Conservation (phyloP, 495 filamentous ascomycete genomes). For the Penicillium mononematosum region DNA sequence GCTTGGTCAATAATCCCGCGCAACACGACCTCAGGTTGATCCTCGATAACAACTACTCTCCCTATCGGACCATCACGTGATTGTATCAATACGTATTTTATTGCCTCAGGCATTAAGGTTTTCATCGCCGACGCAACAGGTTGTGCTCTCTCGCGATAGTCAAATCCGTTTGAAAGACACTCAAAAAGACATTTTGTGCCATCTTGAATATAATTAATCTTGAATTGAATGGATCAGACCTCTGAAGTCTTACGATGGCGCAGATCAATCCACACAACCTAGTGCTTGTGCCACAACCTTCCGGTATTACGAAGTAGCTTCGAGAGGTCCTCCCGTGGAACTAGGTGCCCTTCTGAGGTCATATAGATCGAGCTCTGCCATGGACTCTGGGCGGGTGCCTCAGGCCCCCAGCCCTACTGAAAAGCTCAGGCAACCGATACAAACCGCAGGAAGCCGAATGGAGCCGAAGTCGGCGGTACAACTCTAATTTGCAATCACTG, state of each 20-base stretch:
- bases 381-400: background rate
- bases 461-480: conserved; percentile 28
- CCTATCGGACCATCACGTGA: background rate
- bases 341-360: background rate
- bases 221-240: background rate
- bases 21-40: background rate
- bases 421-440: background rate
- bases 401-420: background rate
- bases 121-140: background rate
- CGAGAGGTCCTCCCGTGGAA: background rate
- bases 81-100: background rate
- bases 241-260: background rate
- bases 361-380: background rate
- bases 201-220: background rate
- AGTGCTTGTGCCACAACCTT: background rate
- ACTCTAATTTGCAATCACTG: conserved; percentile 1
- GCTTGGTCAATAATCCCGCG: background rate
- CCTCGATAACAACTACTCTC: background rate
- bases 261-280: background rate
- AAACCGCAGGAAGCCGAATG: background rate
- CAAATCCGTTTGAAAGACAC: background rate
- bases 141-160: background rate
- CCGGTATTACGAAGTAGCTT: background rate
- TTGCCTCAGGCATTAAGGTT: background rate
- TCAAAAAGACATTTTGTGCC: background rate